Evolutionary conservation across 495 filamentous ascomycete species (phyloP).

Genomic region (Astrothelium macrocarpum): DNA sequence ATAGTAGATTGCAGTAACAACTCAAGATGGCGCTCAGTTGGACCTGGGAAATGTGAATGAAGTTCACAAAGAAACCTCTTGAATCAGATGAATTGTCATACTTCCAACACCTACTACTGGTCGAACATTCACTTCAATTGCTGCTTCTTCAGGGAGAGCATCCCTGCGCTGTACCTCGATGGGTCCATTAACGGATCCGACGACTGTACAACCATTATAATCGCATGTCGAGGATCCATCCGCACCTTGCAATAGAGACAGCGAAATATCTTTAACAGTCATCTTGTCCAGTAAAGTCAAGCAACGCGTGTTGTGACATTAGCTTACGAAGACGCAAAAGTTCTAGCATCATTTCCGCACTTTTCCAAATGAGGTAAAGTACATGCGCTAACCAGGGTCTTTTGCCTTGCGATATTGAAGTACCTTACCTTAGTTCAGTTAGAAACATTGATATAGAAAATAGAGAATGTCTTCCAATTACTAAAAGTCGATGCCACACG

Average conservation of each 20-base stretch:
- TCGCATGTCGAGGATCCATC: slow-evolving; percentile 85
- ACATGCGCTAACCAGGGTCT: neutral
- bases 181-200: slow-evolving; percentile 84
- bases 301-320: no score
- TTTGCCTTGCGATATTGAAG: neutral
- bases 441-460: no score
- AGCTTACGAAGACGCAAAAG: no score
- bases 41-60: slow-evolving; percentile 50
- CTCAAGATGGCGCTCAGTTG: slow-evolving; percentile 64
- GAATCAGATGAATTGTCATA: no score
- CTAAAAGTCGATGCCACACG: no score
- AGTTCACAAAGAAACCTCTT: no score
- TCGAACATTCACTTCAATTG: slow-evolving; percentile 80
- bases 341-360: no score
- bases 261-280: neutral
- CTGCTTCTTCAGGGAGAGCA: slow-evolving; percentile 80
- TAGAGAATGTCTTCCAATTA: no score
- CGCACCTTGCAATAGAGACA: slow-evolving; percentile 37
- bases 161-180: slow-evolving; percentile 81
- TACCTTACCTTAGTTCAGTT: no score
- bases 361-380: no score
- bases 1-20: slow-evolving; percentile 57
- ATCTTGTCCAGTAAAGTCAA: neutral
- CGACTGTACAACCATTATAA: slow-evolving; percentile 65
- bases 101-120: slow-evolving; percentile 78